Evolutionary conservation across 306 rosid species (phyloP).

Genomic region (Heteromeles arbutifolia): DNA sequence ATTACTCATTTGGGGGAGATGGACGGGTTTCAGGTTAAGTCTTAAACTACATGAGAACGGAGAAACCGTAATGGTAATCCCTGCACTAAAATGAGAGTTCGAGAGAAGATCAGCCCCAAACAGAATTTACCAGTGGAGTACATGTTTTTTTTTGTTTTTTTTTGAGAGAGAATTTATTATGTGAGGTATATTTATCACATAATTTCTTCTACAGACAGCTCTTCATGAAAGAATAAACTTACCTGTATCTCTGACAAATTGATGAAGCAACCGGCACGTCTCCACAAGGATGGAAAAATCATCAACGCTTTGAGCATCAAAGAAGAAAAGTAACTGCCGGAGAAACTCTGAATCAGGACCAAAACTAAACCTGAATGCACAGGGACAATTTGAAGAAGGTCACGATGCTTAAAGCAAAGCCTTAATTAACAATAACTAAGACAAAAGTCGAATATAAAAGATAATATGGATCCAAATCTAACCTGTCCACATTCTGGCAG

Average conservation of each 20-base stretch:
- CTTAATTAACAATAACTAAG: background rate
- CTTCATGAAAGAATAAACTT: conserved; percentile 19
- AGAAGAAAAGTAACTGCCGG: conserved; percentile 80
- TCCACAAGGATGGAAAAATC: conserved; percentile 73
- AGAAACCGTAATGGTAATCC: background rate
- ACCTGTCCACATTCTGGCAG: conserved; percentile 76
- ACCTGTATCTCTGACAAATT: conserved; percentile 63
- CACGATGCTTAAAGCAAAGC: conserved; percentile 7
- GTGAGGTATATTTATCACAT: background rate
- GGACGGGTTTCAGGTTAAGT: background rate
- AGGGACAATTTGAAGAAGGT: conserved; percentile 16
- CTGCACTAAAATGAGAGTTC: background rate
- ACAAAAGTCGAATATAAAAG: background rate
- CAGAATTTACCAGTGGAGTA: background rate
- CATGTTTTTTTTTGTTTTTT: background rate
- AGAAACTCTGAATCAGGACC: conserved; percentile 83
- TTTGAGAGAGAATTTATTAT: background rate
- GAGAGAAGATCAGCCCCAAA: background rate
- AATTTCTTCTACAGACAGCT: background rate
- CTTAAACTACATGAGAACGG: background rate
- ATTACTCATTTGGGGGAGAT: background rate
- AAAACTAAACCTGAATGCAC: conserved; percentile 70
- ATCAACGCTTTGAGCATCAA: conserved; percentile 42
- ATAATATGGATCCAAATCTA: conserved; percentile 11
- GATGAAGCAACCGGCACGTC: conserved; percentile 63